Percentiles rank a stretch among this genome's conserved stretches.
These are phyloP conservation scores for Colletotrichum sp. DNA, from an alignment of 2,329 filamentous ascomycete genomes.

Conservation along the genomic window DNA sequence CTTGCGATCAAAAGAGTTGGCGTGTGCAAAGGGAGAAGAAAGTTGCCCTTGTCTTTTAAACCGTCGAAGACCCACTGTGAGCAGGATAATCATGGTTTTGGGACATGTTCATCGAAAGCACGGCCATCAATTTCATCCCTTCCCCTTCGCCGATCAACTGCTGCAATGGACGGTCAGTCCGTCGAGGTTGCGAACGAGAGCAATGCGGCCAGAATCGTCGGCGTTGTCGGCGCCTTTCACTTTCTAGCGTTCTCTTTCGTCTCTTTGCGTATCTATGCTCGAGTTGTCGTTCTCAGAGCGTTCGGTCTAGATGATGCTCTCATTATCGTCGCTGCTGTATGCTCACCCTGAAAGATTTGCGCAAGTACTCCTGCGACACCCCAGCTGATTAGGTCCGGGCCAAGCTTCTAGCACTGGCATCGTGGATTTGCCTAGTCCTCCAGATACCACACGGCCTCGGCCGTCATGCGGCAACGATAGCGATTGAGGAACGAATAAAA, in stretches of 20 bases:
- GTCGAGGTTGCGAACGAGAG: conserved; percentile 10
- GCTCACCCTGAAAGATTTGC: background rate
- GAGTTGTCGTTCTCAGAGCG: conserved; percentile 25
- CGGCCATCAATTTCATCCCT: background rate
- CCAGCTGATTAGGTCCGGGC: background rate
- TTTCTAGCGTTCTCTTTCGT: conserved; percentile 28
- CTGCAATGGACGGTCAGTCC: background rate
- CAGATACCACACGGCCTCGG: conserved; percentile 27
- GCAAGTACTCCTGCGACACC: no score
- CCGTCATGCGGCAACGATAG: conserved; percentile 20
- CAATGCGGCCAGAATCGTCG: conserved; percentile 22
- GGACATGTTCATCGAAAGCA: background rate
- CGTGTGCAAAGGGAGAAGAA: background rate
- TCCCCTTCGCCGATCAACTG: no score
- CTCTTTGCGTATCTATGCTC: conserved; percentile 28
- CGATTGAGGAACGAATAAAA: conserved; percentile 12
- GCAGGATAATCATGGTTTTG: background rate
- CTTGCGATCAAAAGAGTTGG: background rate
- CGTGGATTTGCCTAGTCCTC: conserved; percentile 27
- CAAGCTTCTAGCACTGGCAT: conserved; percentile 19
- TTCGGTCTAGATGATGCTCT: conserved; percentile 33
- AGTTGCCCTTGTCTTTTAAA: background rate
- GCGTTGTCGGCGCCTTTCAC: conserved; percentile 21
- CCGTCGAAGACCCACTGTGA: background rate
- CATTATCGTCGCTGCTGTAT: conserved; percentile 27